Evolutionary conservation across 2,329 filamentous ascomycete genomes (phyloP), one percentile per base, ranked within the genome.

Genomic region (Aplosporella prunicola): DNA sequence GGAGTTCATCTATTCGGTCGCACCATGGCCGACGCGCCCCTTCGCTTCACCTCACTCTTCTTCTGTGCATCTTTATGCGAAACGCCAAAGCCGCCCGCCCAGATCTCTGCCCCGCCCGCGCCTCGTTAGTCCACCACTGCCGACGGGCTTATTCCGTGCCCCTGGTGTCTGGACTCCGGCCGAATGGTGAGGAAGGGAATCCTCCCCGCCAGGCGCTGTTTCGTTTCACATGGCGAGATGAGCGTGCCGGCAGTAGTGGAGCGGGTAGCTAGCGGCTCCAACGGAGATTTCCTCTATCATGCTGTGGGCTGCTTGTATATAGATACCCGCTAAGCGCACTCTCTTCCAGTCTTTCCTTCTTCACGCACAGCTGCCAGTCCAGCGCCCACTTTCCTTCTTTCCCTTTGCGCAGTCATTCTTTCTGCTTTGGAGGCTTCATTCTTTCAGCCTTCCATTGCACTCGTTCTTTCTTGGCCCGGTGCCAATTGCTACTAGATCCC

Each of bases 191-290:
- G n/a, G 32, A 9, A 22, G 22, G 15, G 32, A 35, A 27, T 24
- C 5, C 14, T 10, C 22, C 32, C 18, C 5, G n/a, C n/a, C n/a
- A n/a, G n/a, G n/a, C n/a, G n/a, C n/a, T n/a, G 36, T 39, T 39
- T 39, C 36, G 36, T 39, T 39, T 39, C 36, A 32, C 36, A 16
- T 24, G 33, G 29, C 36, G 36, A 39, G 36, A 39, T 39, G 36
- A 39, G 29, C 29, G 30, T 32, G 36, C 23, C 30, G 24, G 24
- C 24, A 18, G 17, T 39, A 24, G 29, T 27, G 29, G 29, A 10
- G 6, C 10, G 16, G 23, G 29, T 20, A 16, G 27, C 14, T 16
- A 16, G 9, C 10, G 16, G 8, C 27, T 14, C 23, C 16, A 16
- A 15, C 23, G 16, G 24, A 24, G 36, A 29, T 39, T 39, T 33